Evolutionary conservation across 306 rosid species (phyloP).

Genomic region (Cucurbita argyrosperma): DNA sequence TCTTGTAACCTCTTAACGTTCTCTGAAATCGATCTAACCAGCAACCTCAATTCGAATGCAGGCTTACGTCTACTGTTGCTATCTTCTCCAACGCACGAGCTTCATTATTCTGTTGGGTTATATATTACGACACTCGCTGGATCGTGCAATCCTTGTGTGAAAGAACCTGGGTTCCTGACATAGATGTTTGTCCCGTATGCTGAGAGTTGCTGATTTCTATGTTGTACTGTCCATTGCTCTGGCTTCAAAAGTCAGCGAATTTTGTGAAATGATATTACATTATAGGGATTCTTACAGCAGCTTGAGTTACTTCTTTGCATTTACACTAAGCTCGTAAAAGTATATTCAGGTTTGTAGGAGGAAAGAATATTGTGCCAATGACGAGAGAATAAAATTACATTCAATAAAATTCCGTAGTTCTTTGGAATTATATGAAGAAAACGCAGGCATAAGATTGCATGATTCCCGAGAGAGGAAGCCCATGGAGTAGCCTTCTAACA

Average conservation of each 20-base stretch:
- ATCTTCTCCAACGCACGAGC: neutral
- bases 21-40: neutral
- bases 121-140: neutral
- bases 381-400: too few relatives aligned
- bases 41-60: neutral
- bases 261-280: neutral
- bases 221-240: neutral
- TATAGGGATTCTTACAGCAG: neutral
- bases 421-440: too few relatives aligned
- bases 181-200: neutral
- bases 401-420: too few relatives aligned
- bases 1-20: neutral
- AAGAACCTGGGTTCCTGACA: neutral
- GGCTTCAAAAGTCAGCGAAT: neutral
- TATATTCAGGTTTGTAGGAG: neutral
- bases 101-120: neutral
- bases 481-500: too few relatives aligned
- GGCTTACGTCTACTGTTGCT: neutral
- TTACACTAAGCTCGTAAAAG: neutral
- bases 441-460: too few relatives aligned
- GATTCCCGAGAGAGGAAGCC: too few relatives aligned
- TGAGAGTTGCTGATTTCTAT: neutral
- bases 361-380: neutral
- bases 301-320: neutral
- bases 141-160: neutral